Percentiles rank a stretch among this genome's conserved stretches.
Evolutionary conservation across 202 grass and related monocot genomes (phyloP).

Genomic region (Musa balbisiana): DNA sequence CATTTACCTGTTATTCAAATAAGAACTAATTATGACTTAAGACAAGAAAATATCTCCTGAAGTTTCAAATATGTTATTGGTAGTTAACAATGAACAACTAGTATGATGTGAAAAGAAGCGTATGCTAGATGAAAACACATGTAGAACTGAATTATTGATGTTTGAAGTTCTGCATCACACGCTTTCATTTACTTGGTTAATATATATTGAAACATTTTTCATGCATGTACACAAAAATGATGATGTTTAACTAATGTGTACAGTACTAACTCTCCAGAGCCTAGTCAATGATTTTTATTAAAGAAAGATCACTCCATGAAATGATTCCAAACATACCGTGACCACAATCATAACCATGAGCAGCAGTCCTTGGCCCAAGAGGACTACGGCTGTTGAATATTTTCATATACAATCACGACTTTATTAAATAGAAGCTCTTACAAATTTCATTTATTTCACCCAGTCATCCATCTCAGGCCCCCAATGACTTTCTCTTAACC

Average conservation of each 20-base stretch:
- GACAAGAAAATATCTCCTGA: neutral
- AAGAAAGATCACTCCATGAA: neutral
- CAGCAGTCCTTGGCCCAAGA: neutral
- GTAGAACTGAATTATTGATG: too few relatives aligned
- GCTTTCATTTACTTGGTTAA: too few relatives aligned
- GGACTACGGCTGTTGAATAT: neutral
- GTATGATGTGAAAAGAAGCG: neutral
- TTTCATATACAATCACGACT: neutral
- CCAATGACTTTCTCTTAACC: neutral
- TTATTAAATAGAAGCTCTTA: neutral
- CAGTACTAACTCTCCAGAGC: neutral
- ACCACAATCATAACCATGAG: neutral
- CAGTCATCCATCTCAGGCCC: neutral
- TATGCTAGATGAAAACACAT: neutral
- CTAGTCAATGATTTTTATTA: neutral
- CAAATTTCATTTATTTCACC: neutral
- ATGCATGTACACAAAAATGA: neutral
- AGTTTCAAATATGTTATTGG: neutral
- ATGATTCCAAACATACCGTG: neutral
- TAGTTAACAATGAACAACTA: neutral
- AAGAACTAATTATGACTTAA: neutral
- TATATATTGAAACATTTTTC: neutral
- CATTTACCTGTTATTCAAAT: conserved; percentile 9
- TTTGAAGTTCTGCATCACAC: too few relatives aligned
- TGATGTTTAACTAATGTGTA: neutral